phyloP scores from a whole-genome alignment of 345 rosid genomes.

The Eutrema yunnanense region DNA sequence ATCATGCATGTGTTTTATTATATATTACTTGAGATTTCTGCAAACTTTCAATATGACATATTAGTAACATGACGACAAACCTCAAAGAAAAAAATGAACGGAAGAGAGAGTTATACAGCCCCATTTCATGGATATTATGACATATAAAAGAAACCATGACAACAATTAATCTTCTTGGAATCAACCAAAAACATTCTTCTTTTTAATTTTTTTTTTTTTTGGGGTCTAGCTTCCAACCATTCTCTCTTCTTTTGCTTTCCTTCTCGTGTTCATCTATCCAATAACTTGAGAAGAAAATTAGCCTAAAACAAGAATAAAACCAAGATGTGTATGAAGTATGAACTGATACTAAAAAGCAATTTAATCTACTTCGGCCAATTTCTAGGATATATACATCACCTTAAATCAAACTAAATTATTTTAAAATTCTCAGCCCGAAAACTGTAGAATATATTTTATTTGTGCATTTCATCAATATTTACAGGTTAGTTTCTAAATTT shows the following conservation, averaged over 20 bases:
- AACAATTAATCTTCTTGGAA: background rate
- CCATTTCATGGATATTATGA: background rate
- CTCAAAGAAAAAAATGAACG: background rate
- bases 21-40: no score
- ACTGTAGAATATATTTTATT: background rate
- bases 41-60: no score
- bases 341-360: background rate
- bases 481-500: background rate
- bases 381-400: background rate
- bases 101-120: background rate
- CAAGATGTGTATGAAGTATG: background rate
- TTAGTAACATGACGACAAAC: background rate
- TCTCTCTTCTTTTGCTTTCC: conserved; percentile 9
- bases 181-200: conserved; percentile 17
- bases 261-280: background rate
- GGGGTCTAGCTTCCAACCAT: conserved; percentile 17
- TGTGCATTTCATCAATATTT: background rate
- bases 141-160: conserved; percentile 9
- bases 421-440: background rate
- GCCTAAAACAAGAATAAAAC: background rate
- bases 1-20: no score
- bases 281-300: background rate
- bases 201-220: background rate
- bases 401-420: background rate
- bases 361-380: background rate